Percentiles rank a stretch among this genome's conserved stretches.
Conservation (phyloP, 2,329 filamentous ascomycete genomes). For the Ophiocordyceps robertsii region DNA sequence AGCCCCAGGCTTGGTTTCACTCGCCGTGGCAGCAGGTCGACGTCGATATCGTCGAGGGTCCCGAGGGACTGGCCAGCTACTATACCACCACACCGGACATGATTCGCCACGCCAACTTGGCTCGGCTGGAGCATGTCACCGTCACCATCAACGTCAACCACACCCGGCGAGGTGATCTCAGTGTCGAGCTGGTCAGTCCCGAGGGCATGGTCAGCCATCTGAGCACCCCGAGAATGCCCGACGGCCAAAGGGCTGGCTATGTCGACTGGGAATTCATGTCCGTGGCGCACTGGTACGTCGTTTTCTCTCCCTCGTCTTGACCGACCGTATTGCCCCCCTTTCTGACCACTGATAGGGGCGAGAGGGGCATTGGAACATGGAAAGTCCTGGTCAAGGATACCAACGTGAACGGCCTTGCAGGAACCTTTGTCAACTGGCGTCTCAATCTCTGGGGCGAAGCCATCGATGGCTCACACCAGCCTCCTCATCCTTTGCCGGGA, state of each 20-base stretch:
- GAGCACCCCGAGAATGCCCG: slow-evolving; percentile 57
- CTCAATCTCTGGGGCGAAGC: slow-evolving; percentile 88
- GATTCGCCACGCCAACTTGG: slow-evolving; percentile 71
- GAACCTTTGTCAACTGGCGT: slow-evolving; percentile 81
- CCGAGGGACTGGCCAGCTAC: slow-evolving; percentile 62
- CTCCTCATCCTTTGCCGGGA: slow-evolving; percentile 65
- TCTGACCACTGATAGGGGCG: slow-evolving; percentile 53
- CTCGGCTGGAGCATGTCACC: slow-evolving; percentile 83
- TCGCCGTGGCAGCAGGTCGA: slow-evolving; percentile 91
- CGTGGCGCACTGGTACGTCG: slow-evolving; percentile 91
- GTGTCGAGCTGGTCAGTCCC: slow-evolving; percentile 82
- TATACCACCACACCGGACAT: slow-evolving; percentile 75
- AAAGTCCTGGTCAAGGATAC: slow-evolving; percentile 82
- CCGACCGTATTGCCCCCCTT: too few relatives aligned
- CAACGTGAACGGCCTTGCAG: slow-evolving; percentile 61
- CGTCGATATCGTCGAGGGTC: slow-evolving; percentile 71
- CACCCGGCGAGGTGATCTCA: slow-evolving; percentile 75
- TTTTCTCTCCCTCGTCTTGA: too few relatives aligned
- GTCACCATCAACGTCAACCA: slow-evolving; percentile 96
- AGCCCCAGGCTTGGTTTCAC: slow-evolving; percentile 89
- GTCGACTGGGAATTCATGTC: slow-evolving; percentile 98
- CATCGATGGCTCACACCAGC: slow-evolving; percentile 62
- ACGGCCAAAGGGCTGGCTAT: slow-evolving; percentile 58
- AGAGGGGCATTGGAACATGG: slow-evolving; percentile 79
- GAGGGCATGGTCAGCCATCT: slow-evolving; percentile 71